phyloP scores from a whole-genome alignment of 495 filamentous ascomycete genomes.

The Rostrohypoxylon terebratum region DNA sequence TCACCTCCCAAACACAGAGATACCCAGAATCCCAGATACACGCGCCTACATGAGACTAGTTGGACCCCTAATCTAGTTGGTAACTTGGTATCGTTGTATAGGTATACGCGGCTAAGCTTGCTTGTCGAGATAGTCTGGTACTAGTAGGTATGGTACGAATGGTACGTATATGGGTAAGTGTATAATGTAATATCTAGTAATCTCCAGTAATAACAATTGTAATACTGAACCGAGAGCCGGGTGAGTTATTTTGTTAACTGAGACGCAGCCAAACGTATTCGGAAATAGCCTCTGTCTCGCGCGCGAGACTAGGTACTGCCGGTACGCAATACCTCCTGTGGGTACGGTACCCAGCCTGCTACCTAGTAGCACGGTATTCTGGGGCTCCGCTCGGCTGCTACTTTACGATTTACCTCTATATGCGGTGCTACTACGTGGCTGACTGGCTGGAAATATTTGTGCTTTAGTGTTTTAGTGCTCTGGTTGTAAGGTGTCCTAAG shows the following conservation, averaged over 20 bases:
- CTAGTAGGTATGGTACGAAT: not conserved
- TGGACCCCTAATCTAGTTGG: conserved; percentile 35
- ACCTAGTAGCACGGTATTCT: conserved; percentile 3
- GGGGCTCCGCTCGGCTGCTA: conserved; percentile 37
- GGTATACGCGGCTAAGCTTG: not conserved
- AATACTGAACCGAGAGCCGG: conserved; percentile 22
- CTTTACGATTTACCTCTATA: conserved; percentile 21
- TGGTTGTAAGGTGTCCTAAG: not conserved
- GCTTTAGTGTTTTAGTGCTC: not conserved
- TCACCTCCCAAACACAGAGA: not conserved
- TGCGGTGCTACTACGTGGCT: conserved; percentile 28
- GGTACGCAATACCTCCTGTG: not conserved
- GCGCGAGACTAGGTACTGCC: not conserved
- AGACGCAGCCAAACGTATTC: conserved; percentile 36
- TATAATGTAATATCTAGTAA: conserved; percentile 1
- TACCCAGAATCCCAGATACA: not conserved
- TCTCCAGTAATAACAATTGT: conserved; percentile 34
- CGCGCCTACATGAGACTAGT: conserved; percentile 8
- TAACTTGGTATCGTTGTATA: not conserved
- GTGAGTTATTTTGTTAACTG: conserved; percentile 44
- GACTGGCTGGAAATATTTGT: not conserved
- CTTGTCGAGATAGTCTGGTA: no score
- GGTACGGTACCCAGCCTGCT: conserved; percentile 6
- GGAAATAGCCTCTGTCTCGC: conserved; percentile 28
- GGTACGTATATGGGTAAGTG: not conserved